These are phyloP conservation scores for Lepidium campestre DNA, from an alignment of 441 rosid species.

Conservation along the genomic window DNA sequence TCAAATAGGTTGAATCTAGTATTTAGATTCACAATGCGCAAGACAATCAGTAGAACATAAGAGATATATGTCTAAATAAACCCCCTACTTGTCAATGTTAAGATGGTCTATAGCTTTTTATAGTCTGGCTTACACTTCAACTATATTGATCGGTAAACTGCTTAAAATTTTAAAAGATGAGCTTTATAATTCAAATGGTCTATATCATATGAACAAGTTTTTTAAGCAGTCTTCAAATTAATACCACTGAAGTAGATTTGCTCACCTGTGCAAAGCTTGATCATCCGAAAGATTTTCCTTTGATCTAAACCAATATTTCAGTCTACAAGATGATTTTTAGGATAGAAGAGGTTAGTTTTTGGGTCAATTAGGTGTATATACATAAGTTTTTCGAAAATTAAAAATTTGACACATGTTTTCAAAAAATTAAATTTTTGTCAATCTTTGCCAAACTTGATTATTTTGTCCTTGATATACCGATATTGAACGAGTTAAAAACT, in stretches of 20 bases:
- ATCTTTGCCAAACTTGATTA: too few relatives aligned
- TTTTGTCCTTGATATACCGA: too few relatives aligned
- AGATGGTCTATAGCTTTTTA: background rate
- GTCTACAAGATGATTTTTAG: constrained; percentile 33
- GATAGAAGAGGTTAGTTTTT: background rate
- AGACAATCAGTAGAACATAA: background rate
- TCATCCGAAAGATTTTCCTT: constrained; percentile 86
- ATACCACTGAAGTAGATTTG: constrained; percentile 5
- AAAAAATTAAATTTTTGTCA: too few relatives aligned
- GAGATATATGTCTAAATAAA: background rate
- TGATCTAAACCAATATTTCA: constrained; percentile 88
- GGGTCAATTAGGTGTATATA: too few relatives aligned
- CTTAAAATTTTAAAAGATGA: background rate
- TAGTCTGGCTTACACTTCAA: background rate
- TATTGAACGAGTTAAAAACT: too few relatives aligned
- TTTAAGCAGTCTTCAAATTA: background rate
- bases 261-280: constrained; percentile 86
- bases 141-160: background rate
- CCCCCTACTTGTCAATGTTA: background rate
- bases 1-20: too few relatives aligned
- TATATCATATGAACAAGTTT: background rate
- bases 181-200: background rate
- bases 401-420: too few relatives aligned
- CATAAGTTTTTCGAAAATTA: too few relatives aligned
- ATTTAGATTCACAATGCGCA: too few relatives aligned